These are phyloP conservation scores for Xylaria flabelliformis DNA, from an alignment of 495 filamentous ascomycete species.

Conservation along the genomic window DNA sequence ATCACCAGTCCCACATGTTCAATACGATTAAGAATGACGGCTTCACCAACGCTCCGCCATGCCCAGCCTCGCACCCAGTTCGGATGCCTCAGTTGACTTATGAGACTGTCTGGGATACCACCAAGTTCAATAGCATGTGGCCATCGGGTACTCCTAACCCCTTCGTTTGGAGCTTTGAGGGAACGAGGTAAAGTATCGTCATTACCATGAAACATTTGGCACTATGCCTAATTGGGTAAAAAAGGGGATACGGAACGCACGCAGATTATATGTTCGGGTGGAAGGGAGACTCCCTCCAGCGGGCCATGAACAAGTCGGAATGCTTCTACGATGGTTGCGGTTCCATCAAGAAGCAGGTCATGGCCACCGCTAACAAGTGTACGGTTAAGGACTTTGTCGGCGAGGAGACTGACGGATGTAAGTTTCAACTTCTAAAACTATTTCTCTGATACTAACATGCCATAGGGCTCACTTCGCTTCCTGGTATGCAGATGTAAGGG, in stretches of 20 bases:
- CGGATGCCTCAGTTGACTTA: slow-evolving; percentile 53
- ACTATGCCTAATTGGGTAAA: not conserved
- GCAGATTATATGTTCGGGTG: slow-evolving; percentile 58
- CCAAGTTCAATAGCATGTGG: slow-evolving; percentile 55
- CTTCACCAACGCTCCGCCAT: slow-evolving; percentile 50
- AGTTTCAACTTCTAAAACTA: slow-evolving; percentile 33
- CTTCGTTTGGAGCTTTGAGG: slow-evolving; percentile 56
- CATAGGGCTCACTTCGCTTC: slow-evolving; percentile 17
- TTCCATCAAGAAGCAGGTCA: slow-evolving; percentile 53
- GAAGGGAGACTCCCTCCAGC: slow-evolving; percentile 54
- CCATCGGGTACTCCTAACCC: slow-evolving; percentile 53
- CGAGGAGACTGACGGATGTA: slow-evolving; percentile 57
- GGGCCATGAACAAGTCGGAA: slow-evolving; percentile 53
- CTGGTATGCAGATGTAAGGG: slow-evolving; percentile 22
- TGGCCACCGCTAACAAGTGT: slow-evolving; percentile 53
- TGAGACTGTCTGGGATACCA: slow-evolving; percentile 60
- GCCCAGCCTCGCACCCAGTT: slow-evolving; percentile 58
- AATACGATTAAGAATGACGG: slow-evolving; percentile 48
- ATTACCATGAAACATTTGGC: too few relatives aligned
- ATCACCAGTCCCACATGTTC: slow-evolving; percentile 63
- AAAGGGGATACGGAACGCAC: slow-evolving; percentile 45
- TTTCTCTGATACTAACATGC: not conserved
- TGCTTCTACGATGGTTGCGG: slow-evolving; percentile 58
- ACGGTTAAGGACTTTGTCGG: slow-evolving; percentile 48
- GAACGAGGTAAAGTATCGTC: slow-evolving; percentile 28